Evolutionary conservation across 192 early-diverging fungal species (phyloP).

Genomic region (Podila verticillata): DNA sequence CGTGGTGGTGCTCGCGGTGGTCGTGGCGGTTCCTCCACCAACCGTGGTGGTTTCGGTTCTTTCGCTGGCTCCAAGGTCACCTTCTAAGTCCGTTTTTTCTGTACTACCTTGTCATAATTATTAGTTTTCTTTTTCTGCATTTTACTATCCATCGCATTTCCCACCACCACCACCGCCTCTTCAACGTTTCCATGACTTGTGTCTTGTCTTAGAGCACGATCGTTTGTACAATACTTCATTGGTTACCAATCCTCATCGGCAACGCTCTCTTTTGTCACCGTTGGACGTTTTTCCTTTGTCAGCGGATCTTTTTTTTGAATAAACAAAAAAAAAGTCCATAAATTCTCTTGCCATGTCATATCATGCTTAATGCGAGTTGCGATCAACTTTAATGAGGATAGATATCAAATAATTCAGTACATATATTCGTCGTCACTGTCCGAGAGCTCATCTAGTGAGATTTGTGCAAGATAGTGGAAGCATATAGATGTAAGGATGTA

Average conservation of each 20-base stretch:
- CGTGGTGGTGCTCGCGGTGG: slow-evolving; percentile 65
- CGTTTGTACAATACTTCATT: slow-evolving; percentile 7
- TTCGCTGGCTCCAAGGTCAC: slow-evolving; percentile 50
- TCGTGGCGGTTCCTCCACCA: slow-evolving; percentile 59
- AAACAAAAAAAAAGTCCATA: background rate
- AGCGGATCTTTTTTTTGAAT: slow-evolving; percentile 1
- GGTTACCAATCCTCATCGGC: background rate
- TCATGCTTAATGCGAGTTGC: background rate
- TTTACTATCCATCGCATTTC: background rate
- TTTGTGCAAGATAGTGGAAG: background rate
- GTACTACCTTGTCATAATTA: background rate
- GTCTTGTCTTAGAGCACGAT: slow-evolving; percentile 1
- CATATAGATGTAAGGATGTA: no score
- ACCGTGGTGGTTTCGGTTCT: slow-evolving; percentile 64
- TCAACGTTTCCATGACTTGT: background rate
- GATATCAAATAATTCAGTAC: background rate
- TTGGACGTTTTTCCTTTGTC: background rate
- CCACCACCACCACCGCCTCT: background rate
- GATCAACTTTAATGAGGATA: background rate
- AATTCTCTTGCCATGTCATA: background rate
- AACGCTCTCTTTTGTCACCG: background rate
- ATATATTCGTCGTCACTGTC: background rate
- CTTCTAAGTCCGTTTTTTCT: slow-evolving; percentile 25
- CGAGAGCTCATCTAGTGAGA: background rate
- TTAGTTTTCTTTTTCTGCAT: background rate